Evolutionary conservation across 176 grass and related monocot species (phyloP).

Genomic region (Metroxylon sagu): DNA sequence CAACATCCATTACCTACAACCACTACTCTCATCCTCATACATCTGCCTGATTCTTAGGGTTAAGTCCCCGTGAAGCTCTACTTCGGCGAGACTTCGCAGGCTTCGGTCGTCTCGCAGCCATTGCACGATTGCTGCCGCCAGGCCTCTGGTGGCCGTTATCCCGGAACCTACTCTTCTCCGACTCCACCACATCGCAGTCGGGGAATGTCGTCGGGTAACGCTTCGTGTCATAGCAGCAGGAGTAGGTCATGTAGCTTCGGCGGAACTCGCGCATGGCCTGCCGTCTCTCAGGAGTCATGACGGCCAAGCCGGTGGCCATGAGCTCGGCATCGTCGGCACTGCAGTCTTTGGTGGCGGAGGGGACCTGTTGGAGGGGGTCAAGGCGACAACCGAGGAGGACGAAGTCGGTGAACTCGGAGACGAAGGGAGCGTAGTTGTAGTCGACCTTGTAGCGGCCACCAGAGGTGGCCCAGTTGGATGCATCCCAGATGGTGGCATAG

Average conservation of each 20-base stretch:
- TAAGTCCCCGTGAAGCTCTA: no score
- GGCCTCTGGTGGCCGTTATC: background rate
- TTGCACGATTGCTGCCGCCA: no score
- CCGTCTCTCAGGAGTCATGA: background rate
- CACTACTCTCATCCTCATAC: no score
- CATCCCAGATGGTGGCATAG: constrained; percentile 21
- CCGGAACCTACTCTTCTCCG: background rate
- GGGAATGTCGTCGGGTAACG: constrained; percentile 13
- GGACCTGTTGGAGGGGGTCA: background rate
- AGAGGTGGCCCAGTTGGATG: constrained; percentile 10
- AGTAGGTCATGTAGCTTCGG: constrained; percentile 8
- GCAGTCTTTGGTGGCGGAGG: background rate
- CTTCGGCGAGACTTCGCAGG: no score
- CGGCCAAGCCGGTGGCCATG: background rate
- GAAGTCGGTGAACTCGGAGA: constrained; percentile 9
- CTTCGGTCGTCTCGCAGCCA: no score
- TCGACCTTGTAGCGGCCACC: constrained; percentile 15
- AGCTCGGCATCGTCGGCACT: constrained; percentile 1
- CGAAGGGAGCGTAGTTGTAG: constrained; percentile 13
- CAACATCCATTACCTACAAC: no score
- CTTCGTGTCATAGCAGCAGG: constrained; percentile 8
- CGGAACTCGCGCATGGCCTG: constrained; percentile 6
- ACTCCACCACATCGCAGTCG: constrained; percentile 7
- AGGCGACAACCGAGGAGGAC: constrained; percentile 12
- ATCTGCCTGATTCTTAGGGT: no score